Conservation (phyloP, 495 filamentous ascomycete genomes). For the Glarea lozoyensis region DNA sequence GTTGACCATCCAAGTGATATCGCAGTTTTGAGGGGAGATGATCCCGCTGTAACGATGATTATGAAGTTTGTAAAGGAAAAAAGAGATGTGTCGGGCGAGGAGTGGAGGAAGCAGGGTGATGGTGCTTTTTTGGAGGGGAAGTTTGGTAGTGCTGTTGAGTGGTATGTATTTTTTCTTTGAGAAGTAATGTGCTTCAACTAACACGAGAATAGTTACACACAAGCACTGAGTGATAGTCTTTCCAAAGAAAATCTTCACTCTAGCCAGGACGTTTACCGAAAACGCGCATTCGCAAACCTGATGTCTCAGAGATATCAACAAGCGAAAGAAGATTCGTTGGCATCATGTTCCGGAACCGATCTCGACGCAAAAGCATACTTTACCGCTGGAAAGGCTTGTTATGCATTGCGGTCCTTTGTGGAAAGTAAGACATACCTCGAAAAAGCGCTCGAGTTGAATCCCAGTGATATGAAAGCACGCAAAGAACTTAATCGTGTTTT, state of each 20-base stretch:
- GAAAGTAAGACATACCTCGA: conserved; percentile 17
- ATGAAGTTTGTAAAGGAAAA: conserved; percentile 25
- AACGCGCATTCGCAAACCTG: conserved; percentile 38
- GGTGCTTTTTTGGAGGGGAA: conserved; percentile 21
- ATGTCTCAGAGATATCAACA: conserved; percentile 36
- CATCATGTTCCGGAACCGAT: conserved; percentile 17
- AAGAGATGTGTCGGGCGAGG: conserved; percentile 19
- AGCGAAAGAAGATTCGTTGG: conserved; percentile 35
- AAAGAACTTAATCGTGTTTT: conserved; percentile 26
- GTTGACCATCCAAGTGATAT: conserved; percentile 47
- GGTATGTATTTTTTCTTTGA: no score
- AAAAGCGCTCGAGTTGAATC: conserved; percentile 28
- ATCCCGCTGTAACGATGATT: conserved; percentile 24
- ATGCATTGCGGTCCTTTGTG: conserved; percentile 31
- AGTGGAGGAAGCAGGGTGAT: conserved; percentile 36
- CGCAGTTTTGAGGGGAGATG: conserved; percentile 23
- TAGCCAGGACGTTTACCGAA: conserved; percentile 25
- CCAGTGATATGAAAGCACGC: conserved; percentile 22
- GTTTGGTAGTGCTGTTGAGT: conserved; percentile 14
- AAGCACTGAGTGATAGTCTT: conserved; percentile 13
- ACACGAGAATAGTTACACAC: conserved; percentile 20
- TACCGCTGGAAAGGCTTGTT: conserved; percentile 36
- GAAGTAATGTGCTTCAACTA: no score
- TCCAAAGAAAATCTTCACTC: conserved; percentile 5
- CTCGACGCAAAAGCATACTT: conserved; percentile 37